These are phyloP conservation scores for Penicillium sp. DNA, from an alignment of 2,329 filamentous ascomycete genomes.

Conservation along the genomic window DNA sequence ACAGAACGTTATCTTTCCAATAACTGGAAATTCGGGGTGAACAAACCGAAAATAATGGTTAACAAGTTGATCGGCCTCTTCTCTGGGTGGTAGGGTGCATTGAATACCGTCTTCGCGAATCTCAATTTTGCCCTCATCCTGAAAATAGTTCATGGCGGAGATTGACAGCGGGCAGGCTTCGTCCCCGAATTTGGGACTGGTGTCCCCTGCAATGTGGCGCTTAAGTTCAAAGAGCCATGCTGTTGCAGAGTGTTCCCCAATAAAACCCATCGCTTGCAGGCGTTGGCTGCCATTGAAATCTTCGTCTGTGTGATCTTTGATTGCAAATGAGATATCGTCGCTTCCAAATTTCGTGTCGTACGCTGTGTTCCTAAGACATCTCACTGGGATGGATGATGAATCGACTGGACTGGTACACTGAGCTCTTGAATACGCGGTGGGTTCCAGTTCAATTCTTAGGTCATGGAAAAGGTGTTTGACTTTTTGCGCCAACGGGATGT, in stretches of 20 bases:
- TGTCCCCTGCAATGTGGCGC: conserved; percentile 41
- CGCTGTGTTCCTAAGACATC: neutral
- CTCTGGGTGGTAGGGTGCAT: conserved; percentile 42
- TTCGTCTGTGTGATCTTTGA: conserved; percentile 49
- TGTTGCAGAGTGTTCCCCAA: conserved; percentile 53
- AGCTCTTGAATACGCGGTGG: neutral
- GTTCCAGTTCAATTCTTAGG: neutral
- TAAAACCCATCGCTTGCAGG: conserved; percentile 48
- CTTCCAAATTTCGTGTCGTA: conserved; percentile 11
- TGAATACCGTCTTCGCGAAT: conserved; percentile 39
- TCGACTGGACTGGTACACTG: neutral
- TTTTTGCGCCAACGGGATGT: neutral
- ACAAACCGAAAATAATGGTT: conserved; percentile 48
- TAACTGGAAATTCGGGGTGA: conserved; percentile 51
- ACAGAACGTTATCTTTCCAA: conserved; percentile 47
- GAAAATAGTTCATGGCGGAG: conserved; percentile 46
- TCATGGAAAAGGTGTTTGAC: neutral
- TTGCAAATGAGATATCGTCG: conserved; percentile 42
- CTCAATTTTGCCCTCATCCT: conserved; percentile 46
- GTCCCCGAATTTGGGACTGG: conserved; percentile 25
- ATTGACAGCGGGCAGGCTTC: conserved; percentile 34
- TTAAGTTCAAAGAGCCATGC: conserved; percentile 52
- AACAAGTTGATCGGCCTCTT: conserved; percentile 48
- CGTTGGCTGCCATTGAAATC: conserved; percentile 51
- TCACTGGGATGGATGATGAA: neutral